Evolutionary conservation across 192 early-diverging fungal genomes (phyloP).

Genomic region (Geranomyces variabilis): DNA sequence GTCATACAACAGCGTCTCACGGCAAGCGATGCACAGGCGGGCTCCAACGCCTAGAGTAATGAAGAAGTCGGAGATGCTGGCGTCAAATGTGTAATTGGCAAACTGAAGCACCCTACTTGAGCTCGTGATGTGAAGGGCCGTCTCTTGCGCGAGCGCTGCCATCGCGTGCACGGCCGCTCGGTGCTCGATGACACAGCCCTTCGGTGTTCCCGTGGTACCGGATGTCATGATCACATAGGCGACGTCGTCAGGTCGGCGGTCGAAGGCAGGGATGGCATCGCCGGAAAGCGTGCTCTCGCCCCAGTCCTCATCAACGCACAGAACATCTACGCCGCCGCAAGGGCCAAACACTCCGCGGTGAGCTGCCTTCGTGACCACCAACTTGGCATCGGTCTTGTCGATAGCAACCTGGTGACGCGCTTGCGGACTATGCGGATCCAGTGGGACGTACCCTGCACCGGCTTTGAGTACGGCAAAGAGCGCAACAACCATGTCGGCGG

Average conservation of each 20-base stretch:
- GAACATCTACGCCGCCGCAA: neutral
- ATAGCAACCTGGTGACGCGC: constrained; percentile 5
- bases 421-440: constrained; percentile 22
- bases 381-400: constrained; percentile 4
- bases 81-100: constrained; percentile 21
- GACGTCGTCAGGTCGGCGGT: no score
- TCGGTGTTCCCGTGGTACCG: constrained; percentile 21
- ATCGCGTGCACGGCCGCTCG: neutral
- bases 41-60: constrained; percentile 4
- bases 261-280: no score
- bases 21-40: neutral
- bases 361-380: constrained; percentile 17
- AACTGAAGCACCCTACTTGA: constrained; percentile 19
- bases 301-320: neutral
- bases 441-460: constrained; percentile 27
- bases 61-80: constrained; percentile 20
- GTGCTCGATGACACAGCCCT: constrained; percentile 14
- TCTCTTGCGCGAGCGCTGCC: neutral
- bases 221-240: constrained; percentile 14
- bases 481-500: constrained; percentile 20
- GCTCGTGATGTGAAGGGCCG: neutral
- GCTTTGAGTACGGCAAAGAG: constrained; percentile 30
- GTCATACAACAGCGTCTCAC: constrained; percentile 6
- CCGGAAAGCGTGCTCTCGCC: neutral
- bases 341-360: neutral